These are phyloP conservation scores for Yamadazyma epiphylla DNA, from an alignment of 1,139 yeast species.

Conservation along the genomic window DNA sequence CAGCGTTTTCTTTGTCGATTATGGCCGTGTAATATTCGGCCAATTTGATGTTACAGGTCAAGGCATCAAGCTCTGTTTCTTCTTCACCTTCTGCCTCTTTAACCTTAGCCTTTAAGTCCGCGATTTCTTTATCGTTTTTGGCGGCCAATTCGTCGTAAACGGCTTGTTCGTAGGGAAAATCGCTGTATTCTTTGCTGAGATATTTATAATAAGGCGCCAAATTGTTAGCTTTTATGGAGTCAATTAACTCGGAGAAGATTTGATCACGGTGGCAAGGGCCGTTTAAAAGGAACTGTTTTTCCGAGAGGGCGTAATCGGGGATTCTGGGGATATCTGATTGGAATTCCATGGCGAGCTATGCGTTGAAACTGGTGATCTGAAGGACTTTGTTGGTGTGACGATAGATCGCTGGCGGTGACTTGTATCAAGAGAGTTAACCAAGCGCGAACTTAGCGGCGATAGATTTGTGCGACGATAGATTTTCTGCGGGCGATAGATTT, in stretches of 20 bases:
- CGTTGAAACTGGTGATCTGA: too few species aligned
- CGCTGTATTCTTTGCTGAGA: constrained; percentile 50
- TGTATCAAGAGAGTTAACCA: too few species aligned
- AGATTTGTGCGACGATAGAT: too few species aligned
- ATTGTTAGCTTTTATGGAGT: constrained; percentile 53
- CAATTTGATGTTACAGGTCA: constrained; percentile 71
- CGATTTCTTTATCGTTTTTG: constrained; percentile 53
- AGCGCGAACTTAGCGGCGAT: too few species aligned
- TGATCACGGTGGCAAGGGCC: constrained; percentile 24
- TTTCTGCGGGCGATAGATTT: too few species aligned
- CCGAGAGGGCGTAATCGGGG: constrained; percentile 80
- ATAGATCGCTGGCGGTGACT: too few species aligned
- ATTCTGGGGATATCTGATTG: constrained; percentile 54
- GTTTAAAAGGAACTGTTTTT: constrained; percentile 62
- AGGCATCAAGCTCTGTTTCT: constrained; percentile 83
- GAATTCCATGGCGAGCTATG: constrained; percentile 29
- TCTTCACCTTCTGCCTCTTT: constrained; percentile 79
- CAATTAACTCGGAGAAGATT: constrained; percentile 45
- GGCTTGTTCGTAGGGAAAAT: constrained; percentile 54
- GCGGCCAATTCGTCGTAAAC: constrained; percentile 49
- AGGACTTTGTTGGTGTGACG: too few species aligned
- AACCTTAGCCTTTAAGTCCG: constrained; percentile 57
- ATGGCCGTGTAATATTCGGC: constrained; percentile 87
- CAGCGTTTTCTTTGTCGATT: constrained; percentile 78
- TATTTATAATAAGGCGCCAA: constrained; percentile 85